Percentiles rank a stretch among this genome's conserved stretches.
These are phyloP conservation scores for Protomyces inundatus DNA, from an alignment of 1,139 yeast genomes.

Conservation along the genomic window DNA sequence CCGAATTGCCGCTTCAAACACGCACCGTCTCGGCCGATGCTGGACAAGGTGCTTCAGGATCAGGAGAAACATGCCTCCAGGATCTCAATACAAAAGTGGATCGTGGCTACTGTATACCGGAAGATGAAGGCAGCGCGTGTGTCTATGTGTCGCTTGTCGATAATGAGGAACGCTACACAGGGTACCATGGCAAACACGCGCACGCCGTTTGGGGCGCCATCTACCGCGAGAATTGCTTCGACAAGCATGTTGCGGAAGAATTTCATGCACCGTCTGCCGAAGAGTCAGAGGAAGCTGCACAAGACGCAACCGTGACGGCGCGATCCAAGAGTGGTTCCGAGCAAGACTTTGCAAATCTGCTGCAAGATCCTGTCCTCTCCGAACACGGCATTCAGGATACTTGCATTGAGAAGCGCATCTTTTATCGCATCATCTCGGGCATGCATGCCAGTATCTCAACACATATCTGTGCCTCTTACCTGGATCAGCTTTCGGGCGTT, in stretches of 20 bases:
- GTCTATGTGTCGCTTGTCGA: conserved; percentile 80
- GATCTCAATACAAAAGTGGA: conserved; percentile 25
- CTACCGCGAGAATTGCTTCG: conserved; percentile 84
- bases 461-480: conserved; percentile 80
- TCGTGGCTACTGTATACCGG: conserved; percentile 55
- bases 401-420: conserved; percentile 72
- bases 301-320: not conserved
- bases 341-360: not conserved
- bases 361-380: conserved; percentile 17
- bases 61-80: conserved; percentile 36
- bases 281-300: not conserved
- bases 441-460: conserved; percentile 95
- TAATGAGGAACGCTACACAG: conserved; percentile 95
- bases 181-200: conserved; percentile 89
- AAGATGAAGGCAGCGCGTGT: conserved; percentile 52
- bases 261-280: conserved; percentile 33
- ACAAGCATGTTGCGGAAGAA: conserved; percentile 31
- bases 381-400: conserved; percentile 36
- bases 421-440: conserved; percentile 82
- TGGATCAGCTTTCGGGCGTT: conserved; percentile 64
- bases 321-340: not conserved
- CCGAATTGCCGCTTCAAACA: conserved; percentile 40
- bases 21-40: conserved; percentile 37
- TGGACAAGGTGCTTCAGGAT: conserved; percentile 30
- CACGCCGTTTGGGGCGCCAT: conserved; percentile 90